A percentile compares a stretch with the other conserved stretches of the same genome.
These are phyloP conservation scores for Yamadazyma endophytica DNA, from an alignment of 805 yeast species.

Conservation along the genomic window DNA sequence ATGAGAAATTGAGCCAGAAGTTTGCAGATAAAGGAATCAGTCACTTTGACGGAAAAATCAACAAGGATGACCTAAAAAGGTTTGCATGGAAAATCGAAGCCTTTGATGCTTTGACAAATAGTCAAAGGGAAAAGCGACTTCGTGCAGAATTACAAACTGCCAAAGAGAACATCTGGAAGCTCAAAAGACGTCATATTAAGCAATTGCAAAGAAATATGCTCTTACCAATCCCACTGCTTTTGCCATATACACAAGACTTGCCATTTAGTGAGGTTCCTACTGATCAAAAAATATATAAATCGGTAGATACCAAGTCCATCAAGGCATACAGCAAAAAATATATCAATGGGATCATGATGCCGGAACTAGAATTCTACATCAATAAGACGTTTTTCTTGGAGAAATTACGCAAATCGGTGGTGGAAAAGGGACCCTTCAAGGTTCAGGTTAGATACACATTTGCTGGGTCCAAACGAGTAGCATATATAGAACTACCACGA, in stretches of 20 bases:
- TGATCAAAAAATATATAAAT: conserved; percentile 6
- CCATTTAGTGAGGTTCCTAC: conserved; percentile 4
- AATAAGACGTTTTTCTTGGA: conserved; percentile 22
- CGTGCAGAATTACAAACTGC: conserved; percentile 10
- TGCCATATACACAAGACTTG: conserved; percentile 20
- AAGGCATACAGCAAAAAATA: conserved; percentile 31
- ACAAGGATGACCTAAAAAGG: conserved; percentile 1
- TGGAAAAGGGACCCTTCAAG: conserved; percentile 32
- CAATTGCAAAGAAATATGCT: conserved; percentile 19
- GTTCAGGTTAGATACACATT: conserved; percentile 25
- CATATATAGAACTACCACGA: conserved; percentile 24
- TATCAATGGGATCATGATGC: conserved; percentile 27
- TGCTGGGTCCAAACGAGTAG: conserved; percentile 29
- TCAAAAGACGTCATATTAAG: conserved; percentile 26
- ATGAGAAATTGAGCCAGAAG: too few relatives aligned
- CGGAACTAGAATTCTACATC: conserved; percentile 29
- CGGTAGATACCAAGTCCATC: conserved; percentile 13
- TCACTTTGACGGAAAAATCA: conserved; percentile 9
- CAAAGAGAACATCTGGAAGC: conserved; percentile 9
- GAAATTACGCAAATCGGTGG: conserved; percentile 16
- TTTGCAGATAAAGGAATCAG: conserved; percentile 4
- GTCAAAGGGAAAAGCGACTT: conserved; percentile 9
- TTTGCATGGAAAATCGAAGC: conserved; percentile 9
- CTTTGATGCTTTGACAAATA: conserved; percentile 2
- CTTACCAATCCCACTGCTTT: conserved; percentile 28